Conservation (phyloP, 352 stramenopile genomes). For the Globisporangium spinosum region DNA sequence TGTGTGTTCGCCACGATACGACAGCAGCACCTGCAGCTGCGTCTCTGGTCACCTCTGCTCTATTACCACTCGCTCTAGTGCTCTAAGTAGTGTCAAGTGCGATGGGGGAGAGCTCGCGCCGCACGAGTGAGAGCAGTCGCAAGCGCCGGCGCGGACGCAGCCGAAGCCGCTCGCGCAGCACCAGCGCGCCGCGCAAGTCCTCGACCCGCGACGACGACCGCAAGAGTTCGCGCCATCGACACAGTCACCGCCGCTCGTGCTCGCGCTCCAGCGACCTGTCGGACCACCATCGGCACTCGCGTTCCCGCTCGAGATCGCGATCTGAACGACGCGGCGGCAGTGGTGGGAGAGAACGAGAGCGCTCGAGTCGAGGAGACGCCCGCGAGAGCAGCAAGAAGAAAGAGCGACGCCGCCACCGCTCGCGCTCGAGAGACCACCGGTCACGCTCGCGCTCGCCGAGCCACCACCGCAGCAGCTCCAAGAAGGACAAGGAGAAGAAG, state of each 20-base stretch:
- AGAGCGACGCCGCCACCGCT: constrained; percentile 16
- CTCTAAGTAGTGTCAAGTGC: neutral
- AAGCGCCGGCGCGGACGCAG: constrained; percentile 32
- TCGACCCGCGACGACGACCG: constrained; percentile 20
- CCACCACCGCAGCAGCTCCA: constrained; percentile 28
- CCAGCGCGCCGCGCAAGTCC: constrained; percentile 13
- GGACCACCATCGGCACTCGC: constrained; percentile 15
- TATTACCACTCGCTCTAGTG: neutral
- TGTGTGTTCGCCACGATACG: neutral
- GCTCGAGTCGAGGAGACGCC: constrained; percentile 10
- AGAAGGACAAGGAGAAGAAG: constrained; percentile 22
- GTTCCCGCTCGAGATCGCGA: constrained; percentile 37
- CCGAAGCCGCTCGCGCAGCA: constrained; percentile 17
- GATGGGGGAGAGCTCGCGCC: constrained; percentile 22
- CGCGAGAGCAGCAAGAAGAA: constrained; percentile 19
- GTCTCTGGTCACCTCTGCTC: neutral
- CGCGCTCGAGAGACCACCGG: constrained; percentile 17
- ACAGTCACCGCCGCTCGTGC: constrained; percentile 20
- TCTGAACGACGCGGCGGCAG: constrained; percentile 19
- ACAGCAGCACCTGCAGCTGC: neutral
- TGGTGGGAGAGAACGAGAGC: constrained; percentile 3
- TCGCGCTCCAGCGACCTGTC: constrained; percentile 27
- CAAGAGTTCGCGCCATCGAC: constrained; percentile 26
- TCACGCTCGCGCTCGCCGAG: constrained; percentile 20
- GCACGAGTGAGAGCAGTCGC: constrained; percentile 20